Evolutionary conservation across 805 yeast species (phyloP).

Genomic region (Cephaloascus albidus): DNA sequence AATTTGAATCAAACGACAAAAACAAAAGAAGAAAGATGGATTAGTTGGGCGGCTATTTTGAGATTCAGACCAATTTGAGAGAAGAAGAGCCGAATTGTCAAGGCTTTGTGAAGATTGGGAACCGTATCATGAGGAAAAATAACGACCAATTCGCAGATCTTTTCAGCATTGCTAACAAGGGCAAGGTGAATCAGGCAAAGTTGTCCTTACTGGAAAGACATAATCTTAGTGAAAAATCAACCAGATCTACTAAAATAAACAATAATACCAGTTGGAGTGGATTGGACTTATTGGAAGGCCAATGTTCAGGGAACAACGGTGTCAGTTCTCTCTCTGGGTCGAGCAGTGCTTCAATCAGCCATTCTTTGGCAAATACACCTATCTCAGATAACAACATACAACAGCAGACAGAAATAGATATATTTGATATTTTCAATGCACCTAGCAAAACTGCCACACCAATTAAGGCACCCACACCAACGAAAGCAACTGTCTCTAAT

Average conservation of each 20-base stretch:
- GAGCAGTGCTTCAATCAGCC: not conserved
- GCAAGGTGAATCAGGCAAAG: constrained; percentile 6
- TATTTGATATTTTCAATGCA: constrained; percentile 4
- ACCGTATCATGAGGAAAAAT: not conserved
- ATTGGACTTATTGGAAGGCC: constrained; percentile 25
- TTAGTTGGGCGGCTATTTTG: no score
- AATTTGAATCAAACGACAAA: no score
- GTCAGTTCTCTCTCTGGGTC: constrained; percentile 1
- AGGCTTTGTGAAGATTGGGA: not conserved
- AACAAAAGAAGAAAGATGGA: no score
- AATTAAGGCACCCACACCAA: constrained; percentile 2
- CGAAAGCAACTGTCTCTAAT: constrained; percentile 5
- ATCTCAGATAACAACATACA: not conserved
- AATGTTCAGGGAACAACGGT: not conserved
- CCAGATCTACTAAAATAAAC: no score
- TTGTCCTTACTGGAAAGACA: constrained; percentile 22
- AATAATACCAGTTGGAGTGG: constrained; percentile 18
- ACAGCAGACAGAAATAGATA: not conserved
- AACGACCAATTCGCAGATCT: constrained; percentile 1
- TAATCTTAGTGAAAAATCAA: constrained; percentile 3
- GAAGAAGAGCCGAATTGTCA: no score
- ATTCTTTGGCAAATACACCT: not conserved
- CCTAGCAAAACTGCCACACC: not conserved
- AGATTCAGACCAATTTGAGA: not conserved
- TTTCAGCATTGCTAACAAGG: not conserved